Evolutionary conservation across 352 stramenopile genomes (phyloP).

Genomic region (Pythium scleroteichum): DNA sequence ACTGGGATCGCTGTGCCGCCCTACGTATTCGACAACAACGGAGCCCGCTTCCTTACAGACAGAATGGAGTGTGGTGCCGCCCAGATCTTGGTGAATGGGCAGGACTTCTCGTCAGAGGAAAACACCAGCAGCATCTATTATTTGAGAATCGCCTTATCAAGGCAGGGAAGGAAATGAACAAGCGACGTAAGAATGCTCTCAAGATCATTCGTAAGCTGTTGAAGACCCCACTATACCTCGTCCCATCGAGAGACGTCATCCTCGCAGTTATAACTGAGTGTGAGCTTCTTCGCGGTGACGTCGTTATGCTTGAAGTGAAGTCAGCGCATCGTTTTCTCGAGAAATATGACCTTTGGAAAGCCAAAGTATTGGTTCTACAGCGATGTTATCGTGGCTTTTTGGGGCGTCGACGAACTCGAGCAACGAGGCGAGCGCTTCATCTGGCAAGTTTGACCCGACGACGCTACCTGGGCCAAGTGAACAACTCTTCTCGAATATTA

Average conservation of each 20-base stretch:
- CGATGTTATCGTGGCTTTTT: slow-evolving; percentile 59
- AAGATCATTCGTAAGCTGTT: slow-evolving; percentile 53
- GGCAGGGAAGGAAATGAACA: slow-evolving; percentile 54
- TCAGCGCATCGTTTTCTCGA: slow-evolving; percentile 52
- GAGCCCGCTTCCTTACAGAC: slow-evolving; percentile 41
- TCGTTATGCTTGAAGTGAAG: slow-evolving; percentile 72
- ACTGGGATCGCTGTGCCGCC: slow-evolving; percentile 81
- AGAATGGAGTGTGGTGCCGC: slow-evolving; percentile 67
- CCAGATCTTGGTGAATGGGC: slow-evolving; percentile 74
- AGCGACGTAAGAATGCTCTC: slow-evolving; percentile 48
- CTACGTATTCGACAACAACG: slow-evolving; percentile 60
- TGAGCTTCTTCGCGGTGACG: slow-evolving; percentile 58
- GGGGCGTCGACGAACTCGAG: slow-evolving; percentile 33
- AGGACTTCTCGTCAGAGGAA: slow-evolving; percentile 55
- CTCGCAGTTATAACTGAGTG: slow-evolving; percentile 53
- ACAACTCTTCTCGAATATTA: slow-evolving; percentile 30
- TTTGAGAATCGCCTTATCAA: slow-evolving; percentile 64
- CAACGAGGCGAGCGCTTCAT: slow-evolving; percentile 34
- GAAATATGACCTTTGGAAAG: slow-evolving; percentile 71
- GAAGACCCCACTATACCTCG: slow-evolving; percentile 57
- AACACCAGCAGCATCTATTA: slow-evolving; percentile 63
- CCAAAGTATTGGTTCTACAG: slow-evolving; percentile 44
- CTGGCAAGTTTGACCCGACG: slow-evolving; percentile 33
- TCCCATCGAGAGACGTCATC: slow-evolving; percentile 50
- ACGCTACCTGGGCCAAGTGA: slow-evolving; percentile 35